Evolutionary conservation across 1,284 basidiomycete genomes (phyloP).

Genomic region (Exsudoporus floridanus): DNA sequence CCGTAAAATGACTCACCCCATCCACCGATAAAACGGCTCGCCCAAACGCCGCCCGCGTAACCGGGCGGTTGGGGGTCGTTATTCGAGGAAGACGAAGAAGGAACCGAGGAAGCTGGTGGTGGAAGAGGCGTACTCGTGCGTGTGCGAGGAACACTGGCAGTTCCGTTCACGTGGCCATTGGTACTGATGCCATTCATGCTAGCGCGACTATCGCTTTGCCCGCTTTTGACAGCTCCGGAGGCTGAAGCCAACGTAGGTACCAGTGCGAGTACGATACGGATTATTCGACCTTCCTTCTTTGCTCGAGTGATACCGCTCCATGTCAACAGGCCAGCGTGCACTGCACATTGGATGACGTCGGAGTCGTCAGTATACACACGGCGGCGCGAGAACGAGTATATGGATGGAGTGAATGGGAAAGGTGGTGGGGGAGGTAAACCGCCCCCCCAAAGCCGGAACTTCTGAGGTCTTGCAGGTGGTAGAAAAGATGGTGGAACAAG

Average conservation of each 20-base stretch:
- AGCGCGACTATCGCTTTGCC: slow-evolving; percentile 16
- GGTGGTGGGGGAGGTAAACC: slow-evolving; percentile 46
- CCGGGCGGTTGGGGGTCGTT: slow-evolving; percentile 24
- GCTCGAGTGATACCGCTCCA: slow-evolving; percentile 59
- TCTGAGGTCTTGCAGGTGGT: slow-evolving; percentile 48
- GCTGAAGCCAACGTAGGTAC: slow-evolving; percentile 36
- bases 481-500: slow-evolving; percentile 60
- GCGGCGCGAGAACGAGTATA: slow-evolving; percentile 35
- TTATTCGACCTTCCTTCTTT: slow-evolving; percentile 50
- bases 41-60: slow-evolving; percentile 43
- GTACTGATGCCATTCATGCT: slow-evolving; percentile 11
- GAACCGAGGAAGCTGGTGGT: slow-evolving; percentile 17
- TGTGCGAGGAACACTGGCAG: slow-evolving; percentile 30
- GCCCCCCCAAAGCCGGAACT: slow-evolving; percentile 67
- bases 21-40: slow-evolving; percentile 52
- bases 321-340: slow-evolving; percentile 62
- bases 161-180: slow-evolving; percentile 34
- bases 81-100: slow-evolving; percentile 26
- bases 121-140: slow-evolving; percentile 34
- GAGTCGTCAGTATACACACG: slow-evolving; percentile 74
- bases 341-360: slow-evolving; percentile 70
- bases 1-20: slow-evolving; percentile 43
- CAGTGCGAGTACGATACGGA: slow-evolving; percentile 50
- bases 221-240: slow-evolving; percentile 29
- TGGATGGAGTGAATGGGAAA: slow-evolving; percentile 29